phyloP scores from a whole-genome alignment of 352 stramenopile species.

The Phytophthora vignae region DNA sequence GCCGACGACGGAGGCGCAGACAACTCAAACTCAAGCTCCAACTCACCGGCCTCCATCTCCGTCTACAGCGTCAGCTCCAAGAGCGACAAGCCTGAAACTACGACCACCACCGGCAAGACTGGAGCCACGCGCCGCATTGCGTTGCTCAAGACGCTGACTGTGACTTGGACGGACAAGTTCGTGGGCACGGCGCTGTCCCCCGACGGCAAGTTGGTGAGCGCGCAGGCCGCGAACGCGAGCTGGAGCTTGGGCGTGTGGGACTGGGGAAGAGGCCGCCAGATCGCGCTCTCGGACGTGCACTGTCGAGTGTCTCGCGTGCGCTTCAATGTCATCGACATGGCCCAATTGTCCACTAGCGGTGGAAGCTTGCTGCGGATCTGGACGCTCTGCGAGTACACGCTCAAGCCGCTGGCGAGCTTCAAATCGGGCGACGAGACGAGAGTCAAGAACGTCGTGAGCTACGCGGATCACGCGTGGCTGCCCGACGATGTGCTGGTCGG shows the following conservation, averaged over 20 bases:
- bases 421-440: slow-evolving; percentile 78
- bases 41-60: slow-evolving; percentile 39
- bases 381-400: slow-evolving; percentile 76
- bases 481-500: slow-evolving; percentile 71
- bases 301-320: slow-evolving; percentile 73
- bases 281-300: slow-evolving; percentile 72
- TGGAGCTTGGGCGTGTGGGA: slow-evolving; percentile 83
- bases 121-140: slow-evolving; percentile 18
- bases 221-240: slow-evolving; percentile 55
- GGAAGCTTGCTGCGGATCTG: slow-evolving; percentile 77
- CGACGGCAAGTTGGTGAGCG: slow-evolving; percentile 75
- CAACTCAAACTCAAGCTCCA: not conserved
- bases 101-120: slow-evolving; percentile 7
- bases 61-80: slow-evolving; percentile 40
- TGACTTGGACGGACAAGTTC: slow-evolving; percentile 62
- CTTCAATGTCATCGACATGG: slow-evolving; percentile 85
- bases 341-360: slow-evolving; percentile 77
- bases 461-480: slow-evolving; percentile 79
- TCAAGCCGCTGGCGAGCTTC: slow-evolving; percentile 79
- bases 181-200: slow-evolving; percentile 62
- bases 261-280: slow-evolving; percentile 70
- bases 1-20: slow-evolving; percentile 10
- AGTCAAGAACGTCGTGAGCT: slow-evolving; percentile 51
- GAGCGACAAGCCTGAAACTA: slow-evolving; percentile 3
- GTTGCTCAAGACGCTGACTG: slow-evolving; percentile 58